A percentile compares a stretch with the other conserved stretches of the same genome.
phyloP scores from a whole-genome alignment of 306 rosid genomes.

The Cucurbita pepo region DNA sequence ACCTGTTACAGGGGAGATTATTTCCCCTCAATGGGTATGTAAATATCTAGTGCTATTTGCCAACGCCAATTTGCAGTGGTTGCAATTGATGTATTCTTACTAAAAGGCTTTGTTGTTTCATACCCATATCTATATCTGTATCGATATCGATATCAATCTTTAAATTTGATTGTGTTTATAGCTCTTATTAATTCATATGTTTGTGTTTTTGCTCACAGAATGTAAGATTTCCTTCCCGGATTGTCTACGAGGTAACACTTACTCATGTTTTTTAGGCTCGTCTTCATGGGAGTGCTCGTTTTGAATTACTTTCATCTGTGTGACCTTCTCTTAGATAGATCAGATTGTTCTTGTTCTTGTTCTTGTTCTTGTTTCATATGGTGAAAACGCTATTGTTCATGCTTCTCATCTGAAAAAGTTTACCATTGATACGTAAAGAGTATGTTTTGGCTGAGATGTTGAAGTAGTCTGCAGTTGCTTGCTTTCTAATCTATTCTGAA shows the following conservation, averaged over 20 bases:
- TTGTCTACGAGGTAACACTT: neutral
- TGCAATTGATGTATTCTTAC: slow-evolving; percentile 20
- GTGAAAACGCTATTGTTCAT: neutral
- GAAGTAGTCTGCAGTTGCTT: neutral
- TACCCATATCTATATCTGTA: neutral
- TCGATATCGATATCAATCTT: neutral
- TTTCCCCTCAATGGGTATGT: slow-evolving; percentile 23
- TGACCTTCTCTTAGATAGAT: neutral
- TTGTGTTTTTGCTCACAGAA: neutral
- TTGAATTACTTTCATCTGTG: neutral
- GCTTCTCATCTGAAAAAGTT: neutral
- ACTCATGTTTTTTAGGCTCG: neutral
- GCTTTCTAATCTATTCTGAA: neutral
- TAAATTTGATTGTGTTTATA: neutral
- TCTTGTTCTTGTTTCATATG: neutral
- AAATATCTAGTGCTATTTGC: slow-evolving; percentile 23
- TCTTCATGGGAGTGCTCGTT: neutral
- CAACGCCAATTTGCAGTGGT: slow-evolving; percentile 13
- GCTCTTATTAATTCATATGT: neutral
- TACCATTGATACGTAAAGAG: neutral
- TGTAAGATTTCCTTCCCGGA: neutral
- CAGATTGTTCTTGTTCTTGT: neutral
- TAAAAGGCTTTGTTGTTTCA: slow-evolving; percentile 6
- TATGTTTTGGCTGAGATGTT: neutral
- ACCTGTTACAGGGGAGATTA: slow-evolving; percentile 12